Base-by-base conservation (phyloP, 139 green algal genomes). In the Nannochloris sp. region DNA sequence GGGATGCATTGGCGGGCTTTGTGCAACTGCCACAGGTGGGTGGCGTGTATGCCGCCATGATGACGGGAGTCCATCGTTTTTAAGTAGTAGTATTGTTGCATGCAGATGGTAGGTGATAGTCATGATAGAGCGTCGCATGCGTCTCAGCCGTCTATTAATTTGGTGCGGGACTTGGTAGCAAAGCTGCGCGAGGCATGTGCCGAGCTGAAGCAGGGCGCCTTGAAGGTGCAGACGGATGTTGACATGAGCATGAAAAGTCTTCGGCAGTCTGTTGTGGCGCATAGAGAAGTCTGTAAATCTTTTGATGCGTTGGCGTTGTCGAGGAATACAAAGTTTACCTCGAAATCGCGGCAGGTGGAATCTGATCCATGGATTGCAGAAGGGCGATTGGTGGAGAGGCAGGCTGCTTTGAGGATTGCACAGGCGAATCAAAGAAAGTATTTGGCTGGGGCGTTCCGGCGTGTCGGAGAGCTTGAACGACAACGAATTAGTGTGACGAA, bases 301-400 rank as follows among this genome's bases (percentile, higher is more conserved):
- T 53, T 74, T 50, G 73, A 74, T 51, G 26, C 45, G 28, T 62
- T 48, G 8, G 23, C 36, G 12, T 45, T 65, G 30, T 44, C 61
- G 44, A 63, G 63, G 11, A 37, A 53, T 56, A 62, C 33, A 40
- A 40, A 74, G 46, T 63, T 49, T 20, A 36, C 17, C 4, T 59
- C 30, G 26, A 56, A 49, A 13, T 55, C 63, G 3, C 17, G 36
- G 29, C 37, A 37, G n/a, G 48, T 73, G 14, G 75, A 85, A 16
- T 48, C 23, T 5, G 84, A 91, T 62, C 84, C 84, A 0, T 91
- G 83, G 83, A 68, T 79, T 6, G n/a, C 70, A 56, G 65, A 77
- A 64, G 70, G 70, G 43, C 44, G 57, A 1, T 59, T 76, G 43
- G 63, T 76, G 23, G 76, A 85, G 64, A 71, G 78, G 61, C 64